Percentiles rank a stretch among this genome's conserved stretches.
Evolutionary conservation across 148 eudicot genomes (phyloP).

Genomic region (Arctostaphylos glauca): DNA sequence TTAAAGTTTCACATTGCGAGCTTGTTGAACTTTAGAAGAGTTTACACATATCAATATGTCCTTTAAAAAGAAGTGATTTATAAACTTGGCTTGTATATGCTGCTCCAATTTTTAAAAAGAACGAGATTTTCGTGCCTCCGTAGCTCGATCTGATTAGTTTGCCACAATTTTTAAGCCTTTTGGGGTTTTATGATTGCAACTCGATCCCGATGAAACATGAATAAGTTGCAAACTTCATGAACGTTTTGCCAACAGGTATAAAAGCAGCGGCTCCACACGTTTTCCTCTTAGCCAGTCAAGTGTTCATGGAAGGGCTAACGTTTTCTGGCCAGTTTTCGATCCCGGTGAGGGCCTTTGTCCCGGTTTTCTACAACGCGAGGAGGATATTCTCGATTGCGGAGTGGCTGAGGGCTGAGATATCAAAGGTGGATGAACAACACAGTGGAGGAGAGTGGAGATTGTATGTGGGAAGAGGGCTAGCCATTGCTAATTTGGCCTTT

Average conservation of each 20-base stretch:
- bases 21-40: no score
- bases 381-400: constrained; percentile 45
- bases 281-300: constrained; percentile 66
- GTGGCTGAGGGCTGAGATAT: constrained; percentile 56
- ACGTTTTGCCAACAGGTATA: constrained; percentile 24
- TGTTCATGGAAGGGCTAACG: constrained; percentile 68
- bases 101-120: no score
- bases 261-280: constrained; percentile 75
- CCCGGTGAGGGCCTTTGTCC: constrained; percentile 73
- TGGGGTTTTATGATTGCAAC: no score
- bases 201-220: no score
- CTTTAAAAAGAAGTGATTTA: no score
- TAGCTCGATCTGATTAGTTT: no score
- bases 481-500: constrained; percentile 50
- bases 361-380: constrained; percentile 65
- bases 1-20: no score
- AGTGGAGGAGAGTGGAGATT: constrained; percentile 40
- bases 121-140: no score
- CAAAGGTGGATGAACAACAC: constrained; percentile 19
- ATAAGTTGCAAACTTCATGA: background rate
- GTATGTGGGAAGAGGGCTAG: constrained; percentile 56
- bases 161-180: no score
- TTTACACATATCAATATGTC: no score
- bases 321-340: constrained; percentile 49
- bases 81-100: no score